phyloP scores from a whole-genome alignment of 2,329 filamentous ascomycete species.

The Epichloe hybrida region DNA sequence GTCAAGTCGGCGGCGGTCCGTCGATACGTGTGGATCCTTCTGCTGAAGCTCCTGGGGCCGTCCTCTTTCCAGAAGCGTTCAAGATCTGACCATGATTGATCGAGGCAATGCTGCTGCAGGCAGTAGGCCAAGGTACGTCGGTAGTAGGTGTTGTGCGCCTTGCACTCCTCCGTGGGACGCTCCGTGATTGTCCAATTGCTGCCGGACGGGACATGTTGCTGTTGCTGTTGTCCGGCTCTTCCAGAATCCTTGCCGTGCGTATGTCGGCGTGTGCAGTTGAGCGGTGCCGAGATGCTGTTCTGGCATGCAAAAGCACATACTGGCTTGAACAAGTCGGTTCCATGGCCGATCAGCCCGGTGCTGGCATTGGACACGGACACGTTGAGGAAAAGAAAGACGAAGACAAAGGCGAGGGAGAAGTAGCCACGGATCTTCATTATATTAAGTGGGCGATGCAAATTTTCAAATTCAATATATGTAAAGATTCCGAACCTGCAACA shows the following conservation, averaged over 20 bases:
- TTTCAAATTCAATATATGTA: too few species aligned
- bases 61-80: neutral
- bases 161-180: neutral
- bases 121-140: neutral
- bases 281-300: slow-evolving; percentile 10
- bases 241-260: neutral
- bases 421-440: neutral
- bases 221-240: too few species aligned
- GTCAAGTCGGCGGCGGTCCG: neutral
- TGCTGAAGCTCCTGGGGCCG: neutral
- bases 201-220: neutral
- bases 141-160: neutral
- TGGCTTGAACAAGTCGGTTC: slow-evolving; percentile 13
- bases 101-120: neutral
- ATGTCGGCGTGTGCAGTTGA: slow-evolving; percentile 11
- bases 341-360: slow-evolving; percentile 8
- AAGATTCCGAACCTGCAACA: too few species aligned
- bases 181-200: neutral
- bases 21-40: neutral
- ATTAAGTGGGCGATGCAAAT: neutral
- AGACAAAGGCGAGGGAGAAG: neutral
- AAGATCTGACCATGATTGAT: neutral
- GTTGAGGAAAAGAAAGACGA: neutral
- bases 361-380: neutral
- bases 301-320: slow-evolving; percentile 18